Evolutionary conservation across 2,329 filamentous ascomycete species (phyloP), one percentile per base, ranked within the genome.

Genomic region (Pseudogymnoascus sp.): DNA sequence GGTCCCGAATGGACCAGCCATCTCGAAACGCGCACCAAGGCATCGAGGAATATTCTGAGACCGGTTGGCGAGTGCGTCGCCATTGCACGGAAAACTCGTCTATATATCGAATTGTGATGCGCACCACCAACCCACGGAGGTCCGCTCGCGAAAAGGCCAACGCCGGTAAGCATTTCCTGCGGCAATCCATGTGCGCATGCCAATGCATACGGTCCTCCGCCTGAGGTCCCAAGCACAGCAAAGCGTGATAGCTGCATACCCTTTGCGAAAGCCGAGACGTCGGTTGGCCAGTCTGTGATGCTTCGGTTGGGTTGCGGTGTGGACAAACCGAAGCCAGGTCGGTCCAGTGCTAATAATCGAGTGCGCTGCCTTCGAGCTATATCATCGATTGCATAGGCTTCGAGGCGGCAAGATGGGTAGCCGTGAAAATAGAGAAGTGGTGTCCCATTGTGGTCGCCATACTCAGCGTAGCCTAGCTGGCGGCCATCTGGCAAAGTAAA

Each of bases 191-290:
- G 71, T 11, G 78, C 73, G 65, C 79, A 82, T 22, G 79, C 79
- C 9, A 81, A 67, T 1, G 75, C 74, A 66, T 78, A 81, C 0
- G 79, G 77, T 1, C 77, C 76, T 19, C 80, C 80, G 6, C 79
- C 79, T 0, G 76, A 79, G 4, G 74, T 69, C 1, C 78, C 79
- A 5, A 81, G 64, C 22, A 82, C 70, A 14, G 74, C 72, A 67
- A 78, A 82, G 4, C 70, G 65, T 4, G 70, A 62, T 14, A 81
- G 64, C 4, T 73, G 69, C 8, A 81, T 72, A 63, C 78, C 72
- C 2, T 74, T 65, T 5, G 74, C 73, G 5, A 82, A 72, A 0
- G 69, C 69, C 14, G 74, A 64, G 3, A 81, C 67, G 62, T 82
- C 79, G 12, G 71, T 63, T 2, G 78, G 74, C 71, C 74, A 77